Conservation (phyloP, 352 stramenopile species). For the Phytophthora palmivora region DNA sequence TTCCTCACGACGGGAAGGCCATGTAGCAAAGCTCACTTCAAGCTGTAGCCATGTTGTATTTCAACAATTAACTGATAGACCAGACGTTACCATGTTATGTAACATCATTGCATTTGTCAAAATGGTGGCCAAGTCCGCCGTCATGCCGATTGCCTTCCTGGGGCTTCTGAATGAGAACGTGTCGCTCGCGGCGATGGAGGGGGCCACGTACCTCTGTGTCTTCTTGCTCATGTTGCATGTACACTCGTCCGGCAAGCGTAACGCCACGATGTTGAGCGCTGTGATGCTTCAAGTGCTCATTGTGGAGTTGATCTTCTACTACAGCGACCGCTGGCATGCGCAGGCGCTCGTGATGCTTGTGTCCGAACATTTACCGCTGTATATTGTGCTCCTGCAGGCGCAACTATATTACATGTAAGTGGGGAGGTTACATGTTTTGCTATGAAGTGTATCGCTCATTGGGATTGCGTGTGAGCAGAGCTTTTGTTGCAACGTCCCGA, state of each 20-base stretch:
- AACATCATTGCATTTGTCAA: conserved; percentile 8
- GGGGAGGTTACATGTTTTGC: background rate
- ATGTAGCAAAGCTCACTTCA: conserved; percentile 29
- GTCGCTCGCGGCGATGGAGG: conserved; percentile 73
- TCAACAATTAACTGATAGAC: conserved; percentile 28
- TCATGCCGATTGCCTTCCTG: conserved; percentile 73
- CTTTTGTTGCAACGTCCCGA: conserved; percentile 75
- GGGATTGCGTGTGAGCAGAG: conserved; percentile 38
- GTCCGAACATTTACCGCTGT: conserved; percentile 59
- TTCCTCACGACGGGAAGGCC: conserved; percentile 40
- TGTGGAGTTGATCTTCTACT: conserved; percentile 75
- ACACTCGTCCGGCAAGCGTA: conserved; percentile 78
- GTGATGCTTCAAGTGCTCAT: conserved; percentile 57
- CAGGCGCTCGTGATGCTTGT: conserved; percentile 78
- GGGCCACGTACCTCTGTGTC: conserved; percentile 56
- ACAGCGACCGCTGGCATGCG: conserved; percentile 70
- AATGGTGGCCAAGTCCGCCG: conserved; percentile 49
- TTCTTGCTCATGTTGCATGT: conserved; percentile 83
- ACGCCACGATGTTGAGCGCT: conserved; percentile 65
- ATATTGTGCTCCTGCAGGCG: conserved; percentile 69
- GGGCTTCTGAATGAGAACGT: conserved; percentile 82
- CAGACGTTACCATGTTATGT: conserved; percentile 11
- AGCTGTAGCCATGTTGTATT: conserved; percentile 27
- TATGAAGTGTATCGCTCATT: background rate
- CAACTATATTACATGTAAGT: conserved; percentile 85